Evolutionary conservation across 139 green algal genomes (phyloP).

Genomic region (Dunaliella sp.): DNA sequence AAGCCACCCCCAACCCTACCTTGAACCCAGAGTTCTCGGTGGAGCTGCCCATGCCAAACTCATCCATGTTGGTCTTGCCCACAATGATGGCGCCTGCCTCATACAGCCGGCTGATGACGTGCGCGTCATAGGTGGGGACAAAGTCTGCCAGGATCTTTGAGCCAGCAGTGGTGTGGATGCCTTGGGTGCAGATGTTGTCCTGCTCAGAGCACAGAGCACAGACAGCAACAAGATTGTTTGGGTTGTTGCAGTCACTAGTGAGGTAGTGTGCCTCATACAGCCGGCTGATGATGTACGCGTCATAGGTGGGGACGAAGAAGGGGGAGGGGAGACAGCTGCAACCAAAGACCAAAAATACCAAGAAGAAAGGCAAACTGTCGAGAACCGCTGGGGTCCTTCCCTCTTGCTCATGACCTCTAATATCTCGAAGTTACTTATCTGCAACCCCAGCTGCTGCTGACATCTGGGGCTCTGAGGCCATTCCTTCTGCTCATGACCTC

Average conservation of each 20-base stretch:
- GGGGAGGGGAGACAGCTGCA: too few species aligned
- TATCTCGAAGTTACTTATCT: too few species aligned
- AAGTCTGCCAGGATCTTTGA: slow-evolving; percentile 74
- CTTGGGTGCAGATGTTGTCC: slow-evolving; percentile 93
- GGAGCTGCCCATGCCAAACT: slow-evolving; percentile 97
- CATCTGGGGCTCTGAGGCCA: too few species aligned
- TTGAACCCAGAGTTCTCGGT: slow-evolving; percentile 90
- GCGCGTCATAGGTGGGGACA: slow-evolving; percentile 73
- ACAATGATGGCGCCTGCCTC: slow-evolving; percentile 83
- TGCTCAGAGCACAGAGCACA: slow-evolving; percentile 33
- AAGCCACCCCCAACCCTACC: slow-evolving; percentile 40
- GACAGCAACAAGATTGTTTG: not conserved
- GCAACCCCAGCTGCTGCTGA: too few species aligned
- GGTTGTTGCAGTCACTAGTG: slow-evolving; percentile 95
- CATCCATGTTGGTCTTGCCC: slow-evolving; percentile 98
- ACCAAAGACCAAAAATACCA: too few species aligned
- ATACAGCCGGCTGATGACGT: slow-evolving; percentile 63
- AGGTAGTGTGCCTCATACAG: slow-evolving; percentile 77
- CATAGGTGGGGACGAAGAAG: slow-evolving; percentile 66
- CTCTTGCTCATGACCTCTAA: too few species aligned
- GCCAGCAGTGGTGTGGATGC: slow-evolving; percentile 83
- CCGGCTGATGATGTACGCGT: slow-evolving; percentile 70
- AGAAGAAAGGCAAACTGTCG: too few species aligned
- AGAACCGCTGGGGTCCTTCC: too few species aligned
- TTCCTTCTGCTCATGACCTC: too few species aligned